Evolutionary conservation across 768 basidiomycete genomes (phyloP).

Genomic region (Chiua virens): DNA sequence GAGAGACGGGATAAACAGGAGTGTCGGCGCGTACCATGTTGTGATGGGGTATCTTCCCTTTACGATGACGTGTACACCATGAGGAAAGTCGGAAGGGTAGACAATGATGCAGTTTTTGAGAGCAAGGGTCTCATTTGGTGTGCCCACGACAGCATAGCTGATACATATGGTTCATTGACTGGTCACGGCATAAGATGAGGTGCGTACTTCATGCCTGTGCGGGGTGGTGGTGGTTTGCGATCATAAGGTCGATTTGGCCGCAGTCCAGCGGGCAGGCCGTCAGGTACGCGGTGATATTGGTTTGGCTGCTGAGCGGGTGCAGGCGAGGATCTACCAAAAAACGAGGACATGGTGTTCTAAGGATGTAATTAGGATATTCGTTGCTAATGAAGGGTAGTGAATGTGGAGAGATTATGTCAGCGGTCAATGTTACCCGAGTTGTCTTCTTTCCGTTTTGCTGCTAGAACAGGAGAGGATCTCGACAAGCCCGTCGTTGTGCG

Average conservation of each 20-base stretch:
- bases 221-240: slow-evolving; percentile 40
- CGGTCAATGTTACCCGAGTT: neutral
- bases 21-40: slow-evolving; percentile 57
- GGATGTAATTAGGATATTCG: neutral
- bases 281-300: slow-evolving; percentile 46
- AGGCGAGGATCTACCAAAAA: slow-evolving; percentile 44
- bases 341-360: slow-evolving; percentile 29
- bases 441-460: no score
- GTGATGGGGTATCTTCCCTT: slow-evolving; percentile 74
- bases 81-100: slow-evolving; percentile 70
- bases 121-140: slow-evolving; percentile 68
- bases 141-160: slow-evolving; percentile 57
- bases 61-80: slow-evolving; percentile 72
- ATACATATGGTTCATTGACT: neutral
- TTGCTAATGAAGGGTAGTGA: neutral
- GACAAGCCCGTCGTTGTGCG: no score
- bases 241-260: slow-evolving; percentile 39
- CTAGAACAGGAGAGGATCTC: no score
- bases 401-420: slow-evolving; percentile 20
- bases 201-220: slow-evolving; percentile 29
- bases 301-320: slow-evolving; percentile 34
- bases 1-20: neutral
- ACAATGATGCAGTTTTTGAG: slow-evolving; percentile 82
- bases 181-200: neutral
- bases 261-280: slow-evolving; percentile 34